A percentile compares a stretch with the other conserved stretches of the same genome.
Conservation (phyloP, 139 green algal species). For the Mesotaenium endlicherianum region DNA sequence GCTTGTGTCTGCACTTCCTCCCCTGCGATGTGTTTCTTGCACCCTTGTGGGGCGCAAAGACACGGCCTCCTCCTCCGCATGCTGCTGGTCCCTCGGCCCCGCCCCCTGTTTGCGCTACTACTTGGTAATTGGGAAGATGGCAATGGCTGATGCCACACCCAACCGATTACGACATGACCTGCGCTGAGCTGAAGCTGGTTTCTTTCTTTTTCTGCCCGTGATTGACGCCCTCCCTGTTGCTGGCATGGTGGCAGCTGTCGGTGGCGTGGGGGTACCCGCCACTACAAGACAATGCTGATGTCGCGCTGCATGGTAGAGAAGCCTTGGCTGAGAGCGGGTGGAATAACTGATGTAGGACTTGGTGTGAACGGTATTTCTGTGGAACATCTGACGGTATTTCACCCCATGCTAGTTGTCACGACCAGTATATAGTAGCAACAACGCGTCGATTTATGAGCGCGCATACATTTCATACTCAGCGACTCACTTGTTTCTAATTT, state of each 20-base stretch:
- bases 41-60: not conserved
- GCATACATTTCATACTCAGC: too few species aligned
- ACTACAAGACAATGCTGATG: conserved; percentile 32
- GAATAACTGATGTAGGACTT: not conserved
- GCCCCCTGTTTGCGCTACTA: not conserved
- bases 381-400: too few species aligned
- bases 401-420: too few species aligned
- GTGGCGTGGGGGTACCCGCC: conserved; percentile 38
- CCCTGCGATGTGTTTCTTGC: not conserved
- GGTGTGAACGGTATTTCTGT: too few species aligned
- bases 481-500: too few species aligned
- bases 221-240: not conserved
- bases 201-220: not conserved
- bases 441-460: too few species aligned
- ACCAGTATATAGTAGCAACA: too few species aligned
- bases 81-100: not conserved
- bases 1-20: not conserved
- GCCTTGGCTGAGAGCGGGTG: not conserved
- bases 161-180: not conserved
- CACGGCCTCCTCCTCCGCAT: too few species aligned
- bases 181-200: not conserved
- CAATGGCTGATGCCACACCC: not conserved
- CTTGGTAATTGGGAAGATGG: not conserved
- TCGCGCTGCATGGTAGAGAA: not conserved
- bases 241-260: conserved; percentile 6